These are phyloP conservation scores for Aspergillus mulundensis DNA, from an alignment of 495 filamentous ascomycete species.

Conservation along the genomic window DNA sequence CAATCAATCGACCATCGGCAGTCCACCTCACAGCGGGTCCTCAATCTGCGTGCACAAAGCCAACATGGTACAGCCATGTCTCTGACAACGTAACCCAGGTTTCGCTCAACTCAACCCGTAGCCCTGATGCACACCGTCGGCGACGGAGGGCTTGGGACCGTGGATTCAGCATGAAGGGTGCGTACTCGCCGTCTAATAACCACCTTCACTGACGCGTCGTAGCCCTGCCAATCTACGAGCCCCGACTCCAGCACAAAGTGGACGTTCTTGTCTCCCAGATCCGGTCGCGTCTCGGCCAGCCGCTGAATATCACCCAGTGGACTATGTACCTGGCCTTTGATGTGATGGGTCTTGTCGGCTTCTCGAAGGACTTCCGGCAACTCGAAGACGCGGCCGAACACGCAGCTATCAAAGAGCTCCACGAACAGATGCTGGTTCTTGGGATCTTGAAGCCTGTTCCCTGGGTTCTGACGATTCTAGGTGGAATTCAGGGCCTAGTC, in stretches of 20 bases:
- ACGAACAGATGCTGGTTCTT: constrained; percentile 15
- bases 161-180: constrained; percentile 20
- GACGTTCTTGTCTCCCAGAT: constrained; percentile 14
- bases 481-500: constrained; percentile 14
- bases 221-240: constrained; percentile 9
- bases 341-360: constrained; percentile 66
- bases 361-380: constrained; percentile 69
- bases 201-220: constrained; percentile 15
- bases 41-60: constrained; percentile 26
- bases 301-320: constrained; percentile 56
- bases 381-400: constrained; percentile 56
- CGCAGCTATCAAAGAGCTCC: constrained; percentile 45
- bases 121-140: constrained; percentile 26
- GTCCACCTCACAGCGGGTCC: constrained; percentile 20
- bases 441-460: constrained; percentile 20
- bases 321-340: constrained; percentile 46
- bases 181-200: not conserved
- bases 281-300: not conserved
- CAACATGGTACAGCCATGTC: constrained; percentile 31
- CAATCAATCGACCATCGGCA: constrained; percentile 29
- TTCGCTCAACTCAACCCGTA: constrained; percentile 27
- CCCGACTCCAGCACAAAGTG: constrained; percentile 12
- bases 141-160: constrained; percentile 38
- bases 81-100: constrained; percentile 16
- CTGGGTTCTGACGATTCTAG: constrained; percentile 18